A percentile compares a stretch with the other conserved stretches of the same genome.
Conservation (phyloP, 306 rosid species). For the Hippophae rhamnoides region DNA sequence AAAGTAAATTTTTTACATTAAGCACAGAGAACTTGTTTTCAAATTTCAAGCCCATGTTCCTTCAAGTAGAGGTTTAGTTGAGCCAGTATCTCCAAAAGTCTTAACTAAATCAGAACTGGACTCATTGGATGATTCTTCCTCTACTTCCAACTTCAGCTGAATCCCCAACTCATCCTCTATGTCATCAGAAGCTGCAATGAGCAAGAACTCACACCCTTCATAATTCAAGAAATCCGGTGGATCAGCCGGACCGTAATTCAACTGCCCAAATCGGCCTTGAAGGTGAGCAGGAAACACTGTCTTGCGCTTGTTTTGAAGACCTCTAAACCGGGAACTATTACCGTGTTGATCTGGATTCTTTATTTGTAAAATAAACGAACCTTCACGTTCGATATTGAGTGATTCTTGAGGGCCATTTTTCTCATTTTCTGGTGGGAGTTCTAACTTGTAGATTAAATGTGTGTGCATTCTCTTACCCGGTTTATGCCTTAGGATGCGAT, state of each 20-base stretch:
- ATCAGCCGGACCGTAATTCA: conserved; percentile 20
- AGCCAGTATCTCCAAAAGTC: conserved; percentile 38
- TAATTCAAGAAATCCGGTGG: conserved; percentile 50
- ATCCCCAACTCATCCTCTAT: conserved; percentile 47
- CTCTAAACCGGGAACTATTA: conserved; percentile 11
- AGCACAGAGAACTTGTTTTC: too few species aligned
- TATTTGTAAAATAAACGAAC: conserved; percentile 42
- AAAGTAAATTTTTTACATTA: too few species aligned
- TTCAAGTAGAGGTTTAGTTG: conserved; percentile 32
- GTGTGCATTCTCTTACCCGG: conserved; percentile 27
- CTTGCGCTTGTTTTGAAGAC: conserved; percentile 36
- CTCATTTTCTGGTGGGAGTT: conserved; percentile 27
- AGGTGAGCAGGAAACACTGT: conserved; percentile 48
- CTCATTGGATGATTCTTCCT: conserved; percentile 4
- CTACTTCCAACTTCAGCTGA: conserved; percentile 23
- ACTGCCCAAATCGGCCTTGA: conserved; percentile 37
- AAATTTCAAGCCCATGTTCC: conserved; percentile 42
- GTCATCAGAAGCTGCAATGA: conserved; percentile 43
- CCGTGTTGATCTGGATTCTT: conserved; percentile 40
- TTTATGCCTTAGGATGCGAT: conserved; percentile 39
- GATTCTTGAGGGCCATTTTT: conserved; percentile 38
- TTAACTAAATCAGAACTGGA: conserved; percentile 42
- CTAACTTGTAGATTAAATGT: conserved; percentile 57
- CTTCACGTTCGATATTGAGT: conserved; percentile 38
- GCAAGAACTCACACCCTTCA: conserved; percentile 59